Percentiles rank a stretch among this genome's conserved stretches.
Evolutionary conservation across 2,329 filamentous ascomycete genomes (phyloP).

Genomic region (Fusarium sp.): DNA sequence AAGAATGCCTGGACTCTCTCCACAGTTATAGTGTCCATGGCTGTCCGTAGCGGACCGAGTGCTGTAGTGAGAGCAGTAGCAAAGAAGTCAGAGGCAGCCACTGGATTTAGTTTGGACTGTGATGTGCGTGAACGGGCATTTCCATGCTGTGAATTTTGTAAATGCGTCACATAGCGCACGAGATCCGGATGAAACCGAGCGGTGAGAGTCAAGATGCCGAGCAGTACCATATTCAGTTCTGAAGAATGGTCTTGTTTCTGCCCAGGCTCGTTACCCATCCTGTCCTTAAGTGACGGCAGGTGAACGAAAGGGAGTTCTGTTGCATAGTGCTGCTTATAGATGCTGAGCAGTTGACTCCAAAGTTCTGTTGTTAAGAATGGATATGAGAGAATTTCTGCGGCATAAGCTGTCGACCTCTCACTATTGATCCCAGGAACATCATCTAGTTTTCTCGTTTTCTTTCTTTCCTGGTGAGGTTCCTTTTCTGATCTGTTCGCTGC

Average conservation of each 20-base stretch:
- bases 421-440: not conserved
- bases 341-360: slow-evolving; percentile 77
- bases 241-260: not conserved
- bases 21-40: slow-evolving; percentile 2
- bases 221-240: slow-evolving; percentile 18
- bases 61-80: slow-evolving; percentile 9
- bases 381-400: slow-evolving; percentile 71
- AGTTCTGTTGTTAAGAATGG: slow-evolving; percentile 71
- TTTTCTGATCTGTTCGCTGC: not conserved
- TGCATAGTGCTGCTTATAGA: slow-evolving; percentile 78
- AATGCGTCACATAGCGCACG: slow-evolving; percentile 15
- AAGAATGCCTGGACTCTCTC: slow-evolving; percentile 16
- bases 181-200: slow-evolving; percentile 16
- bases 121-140: not conserved
- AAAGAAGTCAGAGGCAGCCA: slow-evolving; percentile 11
- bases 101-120: not conserved
- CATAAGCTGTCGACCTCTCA: slow-evolving; percentile 48
- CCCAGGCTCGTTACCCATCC: not conserved
- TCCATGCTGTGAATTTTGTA: not conserved
- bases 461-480: slow-evolving; percentile 11
- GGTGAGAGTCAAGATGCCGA: slow-evolving; percentile 23
- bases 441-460: slow-evolving; percentile 4
- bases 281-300: slow-evolving; percentile 50
- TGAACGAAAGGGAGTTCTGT: slow-evolving; percentile 80
- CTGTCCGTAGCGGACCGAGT: slow-evolving; percentile 2